Conservation (phyloP, 176 grass and related monocot genomes). For the Bolboschoenus planiculmis region DNA sequence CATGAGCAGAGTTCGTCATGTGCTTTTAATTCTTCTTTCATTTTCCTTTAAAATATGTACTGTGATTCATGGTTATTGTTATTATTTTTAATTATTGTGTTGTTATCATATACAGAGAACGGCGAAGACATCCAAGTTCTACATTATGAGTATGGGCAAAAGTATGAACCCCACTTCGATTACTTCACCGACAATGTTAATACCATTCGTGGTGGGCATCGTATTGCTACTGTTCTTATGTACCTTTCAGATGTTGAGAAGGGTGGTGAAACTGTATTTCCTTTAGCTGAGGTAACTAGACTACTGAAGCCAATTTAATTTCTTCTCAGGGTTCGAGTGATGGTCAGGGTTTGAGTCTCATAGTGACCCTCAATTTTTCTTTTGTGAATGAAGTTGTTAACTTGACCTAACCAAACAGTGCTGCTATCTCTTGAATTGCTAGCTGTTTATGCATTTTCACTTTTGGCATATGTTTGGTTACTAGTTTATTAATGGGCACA, state of each 20-base stretch:
- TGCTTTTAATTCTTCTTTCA: background rate
- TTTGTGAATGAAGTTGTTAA: background rate
- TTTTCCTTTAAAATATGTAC: background rate
- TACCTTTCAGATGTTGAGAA: slow-evolving; percentile 69
- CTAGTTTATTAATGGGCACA: no score
- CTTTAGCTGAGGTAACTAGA: slow-evolving; percentile 58
- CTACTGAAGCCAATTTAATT: background rate
- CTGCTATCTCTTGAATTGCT: background rate
- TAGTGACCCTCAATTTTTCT: background rate
- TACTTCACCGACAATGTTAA: slow-evolving; percentile 88
- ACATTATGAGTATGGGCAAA: slow-evolving; percentile 70
- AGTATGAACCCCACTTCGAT: slow-evolving; percentile 78
- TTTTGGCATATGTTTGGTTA: background rate
- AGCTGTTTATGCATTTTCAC: background rate
- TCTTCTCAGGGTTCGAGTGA: background rate
- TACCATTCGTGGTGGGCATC: slow-evolving; percentile 61
- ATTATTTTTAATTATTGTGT: slow-evolving; percentile 16
- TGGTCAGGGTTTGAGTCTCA: background rate
- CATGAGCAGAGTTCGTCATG: background rate
- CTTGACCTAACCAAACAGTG: background rate
- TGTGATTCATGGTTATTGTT: background rate
- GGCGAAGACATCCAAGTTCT: slow-evolving; percentile 86
- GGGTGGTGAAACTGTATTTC: slow-evolving; percentile 96
- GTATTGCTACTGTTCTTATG: slow-evolving; percentile 82
- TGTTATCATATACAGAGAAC: slow-evolving; percentile 65